Evolutionary conservation across 495 filamentous ascomycete genomes (phyloP).

Genomic region (Aspergillus ostianus): DNA sequence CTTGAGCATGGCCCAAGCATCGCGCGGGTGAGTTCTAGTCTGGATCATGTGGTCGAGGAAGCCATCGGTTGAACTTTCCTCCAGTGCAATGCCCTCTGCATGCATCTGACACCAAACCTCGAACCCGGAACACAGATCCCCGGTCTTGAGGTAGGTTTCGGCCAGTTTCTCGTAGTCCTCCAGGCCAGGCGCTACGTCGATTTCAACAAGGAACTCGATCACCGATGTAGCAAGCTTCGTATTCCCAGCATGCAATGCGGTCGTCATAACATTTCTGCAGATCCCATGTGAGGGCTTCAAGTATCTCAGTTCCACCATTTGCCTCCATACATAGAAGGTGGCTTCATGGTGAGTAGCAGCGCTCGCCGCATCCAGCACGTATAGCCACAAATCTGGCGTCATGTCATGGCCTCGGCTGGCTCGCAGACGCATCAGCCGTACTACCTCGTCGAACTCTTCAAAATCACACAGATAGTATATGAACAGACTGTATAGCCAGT

Average conservation of each 20-base stretch:
- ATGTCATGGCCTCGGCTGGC: constrained; percentile 45
- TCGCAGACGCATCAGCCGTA: constrained; percentile 59
- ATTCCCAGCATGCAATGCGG: constrained; percentile 66
- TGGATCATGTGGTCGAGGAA: constrained; percentile 48
- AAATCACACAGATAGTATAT: constrained; percentile 66
- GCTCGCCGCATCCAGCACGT: constrained; percentile 69
- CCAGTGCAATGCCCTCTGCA: constrained; percentile 51
- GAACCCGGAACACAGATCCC: constrained; percentile 55
- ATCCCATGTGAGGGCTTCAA: constrained; percentile 65
- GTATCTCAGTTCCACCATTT: constrained; percentile 53
- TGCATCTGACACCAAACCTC: constrained; percentile 68
- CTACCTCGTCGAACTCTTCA: constrained; percentile 73
- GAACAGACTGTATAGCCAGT: constrained; percentile 75
- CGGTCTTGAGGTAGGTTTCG: constrained; percentile 58
- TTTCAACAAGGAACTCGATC: constrained; percentile 38
- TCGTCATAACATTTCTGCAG: constrained; percentile 62
- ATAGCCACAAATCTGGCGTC: constrained; percentile 57
- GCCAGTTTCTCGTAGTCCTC: constrained; percentile 78
- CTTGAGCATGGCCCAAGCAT: constrained; percentile 55
- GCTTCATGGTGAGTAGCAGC: constrained; percentile 51
- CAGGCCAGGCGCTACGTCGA: constrained; percentile 49
- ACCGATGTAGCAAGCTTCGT: constrained; percentile 51
- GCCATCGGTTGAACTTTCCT: constrained; percentile 54
- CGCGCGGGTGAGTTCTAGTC: constrained; percentile 26
- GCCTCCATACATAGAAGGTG: constrained; percentile 62